These are phyloP conservation scores for Elsinoe arachidis DNA, from an alignment of 2,329 filamentous ascomycete genomes.

Conservation along the genomic window DNA sequence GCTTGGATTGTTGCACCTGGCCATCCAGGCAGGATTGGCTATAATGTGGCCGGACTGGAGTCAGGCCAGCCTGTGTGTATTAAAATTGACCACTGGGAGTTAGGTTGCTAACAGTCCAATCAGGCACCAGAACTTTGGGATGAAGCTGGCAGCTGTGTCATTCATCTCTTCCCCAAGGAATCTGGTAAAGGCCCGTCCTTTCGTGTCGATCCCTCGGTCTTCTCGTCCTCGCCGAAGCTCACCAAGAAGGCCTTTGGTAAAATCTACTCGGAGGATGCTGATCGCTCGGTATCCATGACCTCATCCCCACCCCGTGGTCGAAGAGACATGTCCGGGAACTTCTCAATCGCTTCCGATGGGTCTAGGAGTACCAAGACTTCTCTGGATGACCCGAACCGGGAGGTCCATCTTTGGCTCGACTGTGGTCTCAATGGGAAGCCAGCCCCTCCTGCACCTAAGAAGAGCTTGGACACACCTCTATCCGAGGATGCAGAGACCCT, in stretches of 20 bases:
- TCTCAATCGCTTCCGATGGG: conserved; percentile 3
- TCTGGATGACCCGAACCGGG: conserved; percentile 39
- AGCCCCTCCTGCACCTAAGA: conserved; percentile 28
- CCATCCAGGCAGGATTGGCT: conserved; percentile 47
- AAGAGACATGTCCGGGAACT: conserved; percentile 1
- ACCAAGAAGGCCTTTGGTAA: conserved; percentile 48
- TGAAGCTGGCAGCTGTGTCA: conserved; percentile 51
- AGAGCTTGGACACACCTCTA: background rate
- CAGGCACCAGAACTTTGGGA: conserved; percentile 54
- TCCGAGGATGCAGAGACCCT: conserved; percentile 38
- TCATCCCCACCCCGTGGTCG: background rate
- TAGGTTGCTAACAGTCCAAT: background rate
- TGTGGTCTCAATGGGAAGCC: conserved; percentile 34
- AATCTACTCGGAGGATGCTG: conserved; percentile 33
- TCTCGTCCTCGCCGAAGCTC: conserved; percentile 48
- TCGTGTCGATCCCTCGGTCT: conserved; percentile 50
- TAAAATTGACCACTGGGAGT: background rate
- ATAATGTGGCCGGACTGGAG: conserved; percentile 44
- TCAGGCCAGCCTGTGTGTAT: conserved; percentile 43
- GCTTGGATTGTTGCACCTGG: conserved; percentile 49
- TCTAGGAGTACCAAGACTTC: conserved; percentile 41
- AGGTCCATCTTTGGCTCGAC: conserved; percentile 47
- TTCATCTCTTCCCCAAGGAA: conserved; percentile 53
- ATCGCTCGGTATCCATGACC: conserved; percentile 17
- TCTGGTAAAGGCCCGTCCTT: conserved; percentile 52